phyloP scores from a whole-genome alignment of 768 basidiomycete genomes.

The Auricularia sp. region DNA sequence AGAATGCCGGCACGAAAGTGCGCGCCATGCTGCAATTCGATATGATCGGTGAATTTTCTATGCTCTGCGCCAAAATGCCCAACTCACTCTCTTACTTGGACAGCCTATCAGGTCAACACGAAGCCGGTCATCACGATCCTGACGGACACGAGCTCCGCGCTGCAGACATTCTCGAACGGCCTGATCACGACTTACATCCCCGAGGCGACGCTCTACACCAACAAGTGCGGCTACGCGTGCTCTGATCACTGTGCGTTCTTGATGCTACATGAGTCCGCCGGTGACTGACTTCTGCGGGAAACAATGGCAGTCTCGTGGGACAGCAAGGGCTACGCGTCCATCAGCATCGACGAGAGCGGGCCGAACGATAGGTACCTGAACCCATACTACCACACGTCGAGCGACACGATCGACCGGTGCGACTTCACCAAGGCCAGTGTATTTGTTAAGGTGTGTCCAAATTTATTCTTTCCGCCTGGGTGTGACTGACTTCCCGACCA shows the following conservation, averaged over 20 bases:
- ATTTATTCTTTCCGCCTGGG: conserved; percentile 65
- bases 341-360: not conserved
- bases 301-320: not conserved
- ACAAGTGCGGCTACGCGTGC: not conserved
- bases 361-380: not conserved
- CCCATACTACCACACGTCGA: not conserved
- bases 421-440: not conserved
- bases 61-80: not conserved
- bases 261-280: not conserved
- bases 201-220: not conserved
- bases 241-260: not conserved
- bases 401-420: not conserved
- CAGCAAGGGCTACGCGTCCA: not conserved
- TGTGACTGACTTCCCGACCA: conserved; percentile 69
- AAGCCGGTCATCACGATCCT: not conserved
- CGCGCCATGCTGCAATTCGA: conserved; percentile 41
- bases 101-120: not conserved
- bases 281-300: not conserved
- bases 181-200: not conserved
- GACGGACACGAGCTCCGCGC: not conserved
- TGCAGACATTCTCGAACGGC: not conserved
- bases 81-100: not conserved
- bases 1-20: conserved; percentile 33
- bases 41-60: not conserved
- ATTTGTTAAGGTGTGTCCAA: conserved; percentile 14